Evolutionary conservation across 805 yeast species (phyloP).

Genomic region (Candida parachauliodes): DNA sequence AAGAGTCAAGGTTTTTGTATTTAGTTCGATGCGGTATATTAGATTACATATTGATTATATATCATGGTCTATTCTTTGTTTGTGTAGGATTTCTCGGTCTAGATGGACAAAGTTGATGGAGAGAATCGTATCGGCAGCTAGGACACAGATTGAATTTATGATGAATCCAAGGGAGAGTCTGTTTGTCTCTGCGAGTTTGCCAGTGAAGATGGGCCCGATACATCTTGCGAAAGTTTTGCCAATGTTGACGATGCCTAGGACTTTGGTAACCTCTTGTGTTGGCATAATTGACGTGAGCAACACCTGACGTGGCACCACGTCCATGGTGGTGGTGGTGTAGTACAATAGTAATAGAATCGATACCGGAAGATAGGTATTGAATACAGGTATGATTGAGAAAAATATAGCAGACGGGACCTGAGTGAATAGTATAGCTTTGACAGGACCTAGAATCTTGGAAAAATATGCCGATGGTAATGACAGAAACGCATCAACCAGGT

Average conservation of each 20-base stretch:
- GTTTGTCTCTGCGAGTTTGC: slow-evolving; percentile 56
- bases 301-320: slow-evolving; percentile 87
- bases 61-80: slow-evolving; percentile 10
- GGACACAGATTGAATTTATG: slow-evolving; percentile 48
- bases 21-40: too few relatives aligned
- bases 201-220: slow-evolving; percentile 78
- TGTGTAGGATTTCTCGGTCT: slow-evolving; percentile 29
- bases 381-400: slow-evolving; percentile 39
- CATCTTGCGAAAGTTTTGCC: slow-evolving; percentile 84
- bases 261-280: slow-evolving; percentile 63
- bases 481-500: slow-evolving; percentile 60
- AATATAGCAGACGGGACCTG: slow-evolving; percentile 78
- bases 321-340: slow-evolving; percentile 73
- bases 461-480: slow-evolving; percentile 74
- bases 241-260: slow-evolving; percentile 82
- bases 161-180: slow-evolving; percentile 48
- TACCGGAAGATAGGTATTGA: slow-evolving; percentile 32
- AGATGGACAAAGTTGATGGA: slow-evolving; percentile 40
- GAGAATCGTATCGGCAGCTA: slow-evolving; percentile 46
- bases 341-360: slow-evolving; percentile 50
- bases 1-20: background rate
- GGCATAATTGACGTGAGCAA: slow-evolving; percentile 65
- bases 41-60: background rate
- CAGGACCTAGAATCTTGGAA: slow-evolving; percentile 70
- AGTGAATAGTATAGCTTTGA: slow-evolving; percentile 65